Conservation (phyloP, 2,329 filamentous ascomycete species). For the Nigrospora oryzae region DNA sequence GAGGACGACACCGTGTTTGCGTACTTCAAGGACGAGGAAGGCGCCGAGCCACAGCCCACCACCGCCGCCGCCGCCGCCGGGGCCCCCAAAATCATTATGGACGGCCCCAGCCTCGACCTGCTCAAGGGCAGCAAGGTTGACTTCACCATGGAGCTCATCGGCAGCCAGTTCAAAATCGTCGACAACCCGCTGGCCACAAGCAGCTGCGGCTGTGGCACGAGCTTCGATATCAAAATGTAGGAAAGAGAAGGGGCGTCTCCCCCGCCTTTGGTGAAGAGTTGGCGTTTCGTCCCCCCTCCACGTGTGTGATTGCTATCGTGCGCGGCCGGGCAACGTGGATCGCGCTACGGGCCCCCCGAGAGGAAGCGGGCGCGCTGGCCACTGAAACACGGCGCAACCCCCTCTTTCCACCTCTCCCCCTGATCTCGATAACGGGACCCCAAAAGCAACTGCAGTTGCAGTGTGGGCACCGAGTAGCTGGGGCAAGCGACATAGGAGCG, state of each 20-base stretch:
- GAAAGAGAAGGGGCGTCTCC: background rate
- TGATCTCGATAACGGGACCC: too few species aligned
- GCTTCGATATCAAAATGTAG: constrained; percentile 80
- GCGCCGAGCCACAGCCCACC: constrained; percentile 2
- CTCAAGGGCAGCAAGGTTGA: constrained; percentile 92
- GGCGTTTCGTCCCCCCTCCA: too few species aligned
- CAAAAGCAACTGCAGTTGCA: too few species aligned
- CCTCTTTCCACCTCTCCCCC: too few species aligned
- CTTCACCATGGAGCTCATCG: constrained; percentile 81
- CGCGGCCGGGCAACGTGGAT: too few species aligned
- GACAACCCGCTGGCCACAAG: constrained; percentile 89
- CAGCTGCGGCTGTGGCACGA: constrained; percentile 94
- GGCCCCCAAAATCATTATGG: constrained; percentile 75
- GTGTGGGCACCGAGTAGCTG: too few species aligned
- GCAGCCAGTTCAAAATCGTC: constrained; percentile 90
- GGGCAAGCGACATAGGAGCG: too few species aligned
- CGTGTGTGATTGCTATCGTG: too few species aligned
- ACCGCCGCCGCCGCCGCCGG: constrained; percentile 22
- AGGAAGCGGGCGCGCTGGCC: too few species aligned
- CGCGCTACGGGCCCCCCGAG: too few species aligned
- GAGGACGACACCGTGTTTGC: constrained; percentile 88
- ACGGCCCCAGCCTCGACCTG: constrained; percentile 77
- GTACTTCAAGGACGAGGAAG: constrained; percentile 44
- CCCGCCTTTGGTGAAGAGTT: too few species aligned
- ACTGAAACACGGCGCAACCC: too few species aligned